phyloP scores from a whole-genome alignment of 2,329 filamentous ascomycete genomes.

The Exserohilum rostratum region DNA sequence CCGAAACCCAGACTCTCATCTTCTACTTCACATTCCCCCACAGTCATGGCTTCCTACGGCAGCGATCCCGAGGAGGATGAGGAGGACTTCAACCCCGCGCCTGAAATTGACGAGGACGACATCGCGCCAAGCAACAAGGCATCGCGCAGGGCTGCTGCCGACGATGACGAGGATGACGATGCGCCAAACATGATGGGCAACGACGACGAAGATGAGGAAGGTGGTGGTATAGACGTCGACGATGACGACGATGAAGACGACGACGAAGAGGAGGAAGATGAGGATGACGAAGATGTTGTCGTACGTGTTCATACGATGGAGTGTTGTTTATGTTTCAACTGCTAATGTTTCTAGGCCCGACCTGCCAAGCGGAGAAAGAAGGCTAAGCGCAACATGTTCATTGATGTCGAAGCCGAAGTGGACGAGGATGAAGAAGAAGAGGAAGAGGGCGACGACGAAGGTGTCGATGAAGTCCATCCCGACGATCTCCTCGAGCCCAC shows the following conservation, averaged over 20 bases:
- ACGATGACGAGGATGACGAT: constrained; percentile 48
- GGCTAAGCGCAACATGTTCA: constrained; percentile 80
- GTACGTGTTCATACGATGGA: constrained; percentile 18
- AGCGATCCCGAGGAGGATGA: constrained; percentile 61
- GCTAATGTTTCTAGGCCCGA: constrained; percentile 59
- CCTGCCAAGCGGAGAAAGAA: constrained; percentile 80
- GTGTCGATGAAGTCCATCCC: constrained; percentile 87
- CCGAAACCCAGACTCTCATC: constrained; percentile 10
- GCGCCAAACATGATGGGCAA: constrained; percentile 43
- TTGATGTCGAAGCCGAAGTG: constrained; percentile 98
- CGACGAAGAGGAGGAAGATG: constrained; percentile 64
- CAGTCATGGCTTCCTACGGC: constrained; percentile 40
- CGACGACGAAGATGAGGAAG: constrained; percentile 58
- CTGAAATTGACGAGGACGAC: constrained; percentile 70
- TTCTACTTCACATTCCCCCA: constrained; percentile 3
- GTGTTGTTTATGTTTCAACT: constrained; percentile 1
- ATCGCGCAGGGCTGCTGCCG: constrained; percentile 40
- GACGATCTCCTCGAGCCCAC: constrained; percentile 83
- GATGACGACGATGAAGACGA: constrained; percentile 65
- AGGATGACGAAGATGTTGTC: constrained; percentile 61
- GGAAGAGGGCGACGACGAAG: constrained; percentile 79
- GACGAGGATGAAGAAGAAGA: constrained; percentile 88
- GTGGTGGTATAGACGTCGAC: constrained; percentile 58
- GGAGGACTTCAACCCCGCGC: constrained; percentile 87
- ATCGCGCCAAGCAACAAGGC: constrained; percentile 24